Evolutionary conservation across 768 basidiomycete species (phyloP).

Genomic region (Coprinopsis cinerea): DNA sequence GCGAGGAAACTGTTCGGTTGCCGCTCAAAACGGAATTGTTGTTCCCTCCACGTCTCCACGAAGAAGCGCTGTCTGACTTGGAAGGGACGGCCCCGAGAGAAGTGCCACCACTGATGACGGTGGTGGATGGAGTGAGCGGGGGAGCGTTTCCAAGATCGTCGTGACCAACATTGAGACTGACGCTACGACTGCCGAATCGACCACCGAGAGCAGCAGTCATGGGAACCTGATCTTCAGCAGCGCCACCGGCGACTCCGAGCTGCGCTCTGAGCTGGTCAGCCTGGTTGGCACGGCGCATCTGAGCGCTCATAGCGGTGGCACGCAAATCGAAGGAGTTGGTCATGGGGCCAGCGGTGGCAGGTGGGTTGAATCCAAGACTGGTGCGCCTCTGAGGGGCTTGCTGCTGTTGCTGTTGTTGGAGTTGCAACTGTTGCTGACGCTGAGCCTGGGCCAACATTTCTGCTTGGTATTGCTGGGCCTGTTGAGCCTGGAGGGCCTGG

Average conservation of each 20-base stretch:
- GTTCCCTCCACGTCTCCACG: slow-evolving; percentile 77
- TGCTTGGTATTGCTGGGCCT: slow-evolving; percentile 72
- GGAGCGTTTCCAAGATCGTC: slow-evolving; percentile 39
- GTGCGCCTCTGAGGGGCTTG: slow-evolving; percentile 42
- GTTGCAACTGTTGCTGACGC: slow-evolving; percentile 33
- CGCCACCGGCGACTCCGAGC: slow-evolving; percentile 36
- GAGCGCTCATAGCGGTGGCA: slow-evolving; percentile 45
- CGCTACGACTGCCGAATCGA: slow-evolving; percentile 64
- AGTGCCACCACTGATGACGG: slow-evolving; percentile 67
- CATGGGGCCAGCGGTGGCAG: slow-evolving; percentile 71
- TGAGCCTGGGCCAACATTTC: slow-evolving; percentile 59
- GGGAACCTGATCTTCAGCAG: slow-evolving; percentile 61
- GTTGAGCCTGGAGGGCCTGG: slow-evolving; percentile 66
- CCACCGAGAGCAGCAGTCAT: slow-evolving; percentile 80
- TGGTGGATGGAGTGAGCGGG: slow-evolving; percentile 58
- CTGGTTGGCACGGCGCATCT: slow-evolving; percentile 64
- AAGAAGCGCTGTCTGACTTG: slow-evolving; percentile 73
- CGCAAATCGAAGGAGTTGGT: slow-evolving; percentile 61
- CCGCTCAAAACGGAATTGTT: slow-evolving; percentile 66
- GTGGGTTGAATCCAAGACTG: slow-evolving; percentile 44
- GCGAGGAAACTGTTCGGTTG: slow-evolving; percentile 57
- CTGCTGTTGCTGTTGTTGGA: slow-evolving; percentile 23
- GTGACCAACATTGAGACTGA: slow-evolving; percentile 34
- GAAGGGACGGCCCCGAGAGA: slow-evolving; percentile 66
- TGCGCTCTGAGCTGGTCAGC: slow-evolving; percentile 61